Base-by-base conservation (phyloP, 208 protist species). In the Acanthamoeba polyphaga region DNA sequence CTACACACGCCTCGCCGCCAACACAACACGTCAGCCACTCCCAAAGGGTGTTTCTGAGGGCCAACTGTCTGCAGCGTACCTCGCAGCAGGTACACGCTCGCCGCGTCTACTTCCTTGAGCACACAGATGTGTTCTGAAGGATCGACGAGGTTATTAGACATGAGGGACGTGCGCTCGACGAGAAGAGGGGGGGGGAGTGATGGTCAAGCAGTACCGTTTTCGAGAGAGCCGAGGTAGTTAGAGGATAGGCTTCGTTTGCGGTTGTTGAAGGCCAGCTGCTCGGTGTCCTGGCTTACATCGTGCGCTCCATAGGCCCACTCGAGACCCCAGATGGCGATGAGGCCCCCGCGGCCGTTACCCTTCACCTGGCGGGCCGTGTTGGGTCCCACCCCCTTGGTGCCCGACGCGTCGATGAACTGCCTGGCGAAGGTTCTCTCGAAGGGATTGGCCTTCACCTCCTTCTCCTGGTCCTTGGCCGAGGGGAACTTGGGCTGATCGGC, bases 161-260 rank as follows among this genome's bases (percentile, higher is more conserved):
- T 46, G 49, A 15, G 13, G 49, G 49, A 12, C 49, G 10, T 12
- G 46, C 34, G 34, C 34, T 34, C 34, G 34, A 34, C 34, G 34
- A 34, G 34, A 34, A 10, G 46, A 49, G 6, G 49, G 13, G 49
- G 49, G 49, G 13, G 49, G 49, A 3, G 49, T 51, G 12, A 51
- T 51, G 46, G 24, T 1, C 17, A 53, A 13, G 13, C 22, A 22
- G 34, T 49, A 85, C 78, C 78, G 32, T 90, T 24, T 64, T 90
- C 82, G 53, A 68, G 38, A 15, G 82, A 55, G 49, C 82, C 82
- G 19, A 90, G 58, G 82, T 68, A 90, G 29, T 90, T 66, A n/a
- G 49, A 34, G 13, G 82, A 55, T 32, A 90, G 27, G 22, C 29
- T 13, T n/a, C 13, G 49, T 51, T 90, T 90, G 49, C 82, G 49